Conservation (phyloP, 345 rosid species). For the Trapa incisa region DNA sequence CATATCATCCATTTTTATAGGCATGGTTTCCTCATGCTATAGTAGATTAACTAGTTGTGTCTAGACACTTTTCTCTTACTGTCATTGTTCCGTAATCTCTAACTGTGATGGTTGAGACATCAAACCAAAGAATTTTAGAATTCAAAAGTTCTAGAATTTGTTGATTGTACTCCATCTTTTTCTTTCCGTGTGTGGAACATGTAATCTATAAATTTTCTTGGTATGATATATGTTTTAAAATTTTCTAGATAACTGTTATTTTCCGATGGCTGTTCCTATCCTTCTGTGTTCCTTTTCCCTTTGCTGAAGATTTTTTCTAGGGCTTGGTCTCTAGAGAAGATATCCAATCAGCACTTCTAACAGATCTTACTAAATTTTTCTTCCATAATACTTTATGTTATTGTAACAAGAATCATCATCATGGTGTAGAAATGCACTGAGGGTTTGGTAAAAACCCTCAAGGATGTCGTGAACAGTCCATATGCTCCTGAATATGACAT, state of each 20-base stretch:
- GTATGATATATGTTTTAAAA: background rate
- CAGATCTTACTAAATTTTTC: background rate
- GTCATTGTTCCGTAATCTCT: background rate
- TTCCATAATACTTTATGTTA: constrained; percentile 1
- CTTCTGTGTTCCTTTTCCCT: background rate
- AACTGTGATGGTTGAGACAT: background rate
- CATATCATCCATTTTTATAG: background rate
- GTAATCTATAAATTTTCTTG: background rate
- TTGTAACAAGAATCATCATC: constrained; percentile 11
- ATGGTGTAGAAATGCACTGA: constrained; percentile 75
- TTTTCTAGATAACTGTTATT: background rate
- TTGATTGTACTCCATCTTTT: background rate
- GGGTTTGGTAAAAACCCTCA: constrained; percentile 73
- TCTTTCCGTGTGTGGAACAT: background rate
- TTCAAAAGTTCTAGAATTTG: background rate
- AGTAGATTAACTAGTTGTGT: background rate
- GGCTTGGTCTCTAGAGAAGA: background rate
- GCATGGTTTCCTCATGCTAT: background rate
- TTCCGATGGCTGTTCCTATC: background rate
- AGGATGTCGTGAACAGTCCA: constrained; percentile 81
- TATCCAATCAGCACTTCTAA: background rate
- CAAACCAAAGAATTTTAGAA: background rate
- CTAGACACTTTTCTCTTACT: background rate
- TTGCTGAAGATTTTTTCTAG: background rate
- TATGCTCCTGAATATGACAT: constrained; percentile 97